phyloP scores from a whole-genome alignment of 2,329 filamentous ascomycete genomes.

The Hypoxylon sp. region DNA sequence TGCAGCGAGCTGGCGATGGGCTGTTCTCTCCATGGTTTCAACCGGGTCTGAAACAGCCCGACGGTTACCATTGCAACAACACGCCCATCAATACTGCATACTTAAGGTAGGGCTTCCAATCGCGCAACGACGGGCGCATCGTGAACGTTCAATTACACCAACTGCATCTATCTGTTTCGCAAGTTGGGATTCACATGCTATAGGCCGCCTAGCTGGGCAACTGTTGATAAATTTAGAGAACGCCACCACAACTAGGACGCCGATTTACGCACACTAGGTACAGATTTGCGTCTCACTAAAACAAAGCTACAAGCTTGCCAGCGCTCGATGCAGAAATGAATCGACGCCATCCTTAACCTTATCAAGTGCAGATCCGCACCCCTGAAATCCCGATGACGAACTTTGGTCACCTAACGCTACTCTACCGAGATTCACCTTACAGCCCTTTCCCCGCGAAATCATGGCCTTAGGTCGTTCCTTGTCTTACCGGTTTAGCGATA shows the following conservation, averaged over 20 bases:
- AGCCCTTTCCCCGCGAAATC: constrained; percentile 22
- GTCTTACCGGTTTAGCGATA: constrained; percentile 7
- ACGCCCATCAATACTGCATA: background rate
- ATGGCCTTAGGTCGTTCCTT: constrained; percentile 11
- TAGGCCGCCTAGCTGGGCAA: background rate
- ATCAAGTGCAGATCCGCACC: constrained; percentile 29
- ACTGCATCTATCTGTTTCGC: background rate
- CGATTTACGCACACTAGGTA: no score
- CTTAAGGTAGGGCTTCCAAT: constrained; percentile 25
- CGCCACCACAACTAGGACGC: background rate
- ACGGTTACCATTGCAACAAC: constrained; percentile 28
- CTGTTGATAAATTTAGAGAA: constrained; percentile 15
- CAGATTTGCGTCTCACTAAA: constrained; percentile 5
- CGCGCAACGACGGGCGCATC: constrained; percentile 1
- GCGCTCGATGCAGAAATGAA: constrained; percentile 14
- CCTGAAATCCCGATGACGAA: constrained; percentile 32
- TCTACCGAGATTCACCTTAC: constrained; percentile 31
- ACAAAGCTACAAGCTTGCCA: constrained; percentile 2
- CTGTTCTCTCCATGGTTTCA: constrained; percentile 16
- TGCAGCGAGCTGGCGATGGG: background rate
- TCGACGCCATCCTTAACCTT: constrained; percentile 10
- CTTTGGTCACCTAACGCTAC: constrained; percentile 7
- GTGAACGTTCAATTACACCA: background rate
- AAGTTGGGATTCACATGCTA: background rate
- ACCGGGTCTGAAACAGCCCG: constrained; percentile 28